A percentile compares a stretch with the other conserved stretches of the same genome.
These are phyloP conservation scores for Coffea humblotiana DNA, from an alignment of 305 asterid genomes.

Conservation along the genomic window DNA sequence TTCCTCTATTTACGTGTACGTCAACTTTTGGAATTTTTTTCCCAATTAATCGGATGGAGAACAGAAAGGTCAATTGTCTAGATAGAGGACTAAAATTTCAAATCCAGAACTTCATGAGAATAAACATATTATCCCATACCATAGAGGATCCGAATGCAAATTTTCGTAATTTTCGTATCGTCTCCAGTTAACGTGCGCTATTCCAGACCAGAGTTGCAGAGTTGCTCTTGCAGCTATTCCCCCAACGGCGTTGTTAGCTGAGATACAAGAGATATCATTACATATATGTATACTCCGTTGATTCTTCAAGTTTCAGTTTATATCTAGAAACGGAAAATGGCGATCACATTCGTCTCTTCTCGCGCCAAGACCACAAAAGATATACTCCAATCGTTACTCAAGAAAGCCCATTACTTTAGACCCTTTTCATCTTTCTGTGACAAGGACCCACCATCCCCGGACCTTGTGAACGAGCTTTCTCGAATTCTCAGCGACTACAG, in stretches of 20 bases:
- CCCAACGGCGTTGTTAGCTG: neutral
- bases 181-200: too few relatives aligned
- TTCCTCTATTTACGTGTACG: too few relatives aligned
- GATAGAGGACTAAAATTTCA: neutral
- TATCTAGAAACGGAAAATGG: neutral
- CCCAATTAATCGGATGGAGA: neutral
- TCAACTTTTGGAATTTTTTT: too few relatives aligned
- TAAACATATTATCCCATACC: neutral
- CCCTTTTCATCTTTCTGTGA: constrained; percentile 13
- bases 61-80: neutral
- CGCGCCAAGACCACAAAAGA: constrained; percentile 2
- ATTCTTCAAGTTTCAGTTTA: neutral
- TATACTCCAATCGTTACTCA: neutral
- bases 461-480: constrained; percentile 71
- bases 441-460: constrained; percentile 32
- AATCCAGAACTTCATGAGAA: neutral
- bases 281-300: neutral
- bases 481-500: constrained; percentile 84
- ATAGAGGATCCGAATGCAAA: neutral
- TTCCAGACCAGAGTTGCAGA: too few relatives aligned
- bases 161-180: neutral
- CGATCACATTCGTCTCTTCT: constrained; percentile 4
- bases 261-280: too few relatives aligned
- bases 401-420: constrained; percentile 1
- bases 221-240: too few relatives aligned